Conservation (phyloP, 164 flowering plant species). For the Paratinospora sagittata region DNA sequence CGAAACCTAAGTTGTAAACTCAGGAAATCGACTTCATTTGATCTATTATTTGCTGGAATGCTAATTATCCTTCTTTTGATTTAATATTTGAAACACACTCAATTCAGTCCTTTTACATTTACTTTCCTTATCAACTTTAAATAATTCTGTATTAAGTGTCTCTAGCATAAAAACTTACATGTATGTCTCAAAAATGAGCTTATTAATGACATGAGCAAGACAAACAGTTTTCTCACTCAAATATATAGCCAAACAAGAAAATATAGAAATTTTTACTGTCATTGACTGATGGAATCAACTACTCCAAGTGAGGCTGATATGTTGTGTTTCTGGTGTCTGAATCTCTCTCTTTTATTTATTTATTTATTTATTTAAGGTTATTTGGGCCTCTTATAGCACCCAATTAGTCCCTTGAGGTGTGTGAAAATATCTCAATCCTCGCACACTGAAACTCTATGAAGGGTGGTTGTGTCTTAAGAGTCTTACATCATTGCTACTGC, state of each 20-base stretch:
- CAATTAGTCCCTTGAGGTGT: too few species aligned
- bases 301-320: neutral
- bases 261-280: too few species aligned
- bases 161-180: neutral
- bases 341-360: too few species aligned
- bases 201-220: neutral
- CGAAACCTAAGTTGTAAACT: too few species aligned
- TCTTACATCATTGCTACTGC: neutral
- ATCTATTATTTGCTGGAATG: neutral
- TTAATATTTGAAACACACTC: neutral
- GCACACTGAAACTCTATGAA: too few species aligned
- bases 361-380: too few species aligned
- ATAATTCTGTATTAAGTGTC: neutral
- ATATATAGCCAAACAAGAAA: neutral
- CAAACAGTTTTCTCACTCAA: neutral
- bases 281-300: too few species aligned
- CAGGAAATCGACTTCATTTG: too few species aligned
- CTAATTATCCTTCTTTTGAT: neutral
- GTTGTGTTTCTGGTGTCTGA: neutral
- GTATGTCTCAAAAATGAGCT: neutral
- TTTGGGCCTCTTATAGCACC: too few species aligned
- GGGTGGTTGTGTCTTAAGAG: too few species aligned
- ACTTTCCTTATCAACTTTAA: neutral
- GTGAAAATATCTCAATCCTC: too few species aligned
- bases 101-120: neutral